Base-by-base conservation (phyloP, 148 eudicot species). In the Rhododendron griersonianum region DNA sequence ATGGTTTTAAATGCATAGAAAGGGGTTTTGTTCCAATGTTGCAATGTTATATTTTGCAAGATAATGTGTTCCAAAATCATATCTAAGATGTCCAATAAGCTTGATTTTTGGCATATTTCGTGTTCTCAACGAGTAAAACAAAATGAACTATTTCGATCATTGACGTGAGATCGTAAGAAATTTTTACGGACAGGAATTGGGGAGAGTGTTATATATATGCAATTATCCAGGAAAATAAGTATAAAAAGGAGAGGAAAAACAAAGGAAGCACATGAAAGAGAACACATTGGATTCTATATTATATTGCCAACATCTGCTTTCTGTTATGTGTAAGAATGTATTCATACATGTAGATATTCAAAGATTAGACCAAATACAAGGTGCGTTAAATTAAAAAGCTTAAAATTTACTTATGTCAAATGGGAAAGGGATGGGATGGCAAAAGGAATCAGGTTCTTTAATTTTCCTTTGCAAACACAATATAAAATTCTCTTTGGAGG, bases 361-460 rank as follows among this genome's bases (percentile, higher is more conserved):
- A 11, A 71, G 39, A 13, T 67, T 71, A 14, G 5, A 71, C 15
- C 35, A 69, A 69, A 69, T 14, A 33, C 5, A 4, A 37, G 13
- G 16, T 51, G 19, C 15, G 53, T 14, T 30, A 14, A 23, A 16
- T 51, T 30, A 28, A 15, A 79, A 80, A 25, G 19, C 19, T 50
- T 6, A 15, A 51, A 78, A 28, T 16, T 18, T 41, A 41, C 45
- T 41, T 41, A 5, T 45, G 78, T 2, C 85, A 45, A 16, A 8
- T 47, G 85, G 79, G 79, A 59, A 59, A 59, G n/a, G n/a, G 25
- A 59, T 50, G 21, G 83, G n/a, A 75, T 23, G 35, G 69, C 69
- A 76, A 51, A 41, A 11, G 87, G 89, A 87, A 87, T 81, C 89
- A 30, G 81, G 77, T 85, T 71, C 85, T 16, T 84, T 50, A 41